Percentiles rank a stretch among this genome's conserved stretches.
Evolutionary conservation across 306 rosid genomes (phyloP).

Genomic region (Gynostemma pentaphyllum): DNA sequence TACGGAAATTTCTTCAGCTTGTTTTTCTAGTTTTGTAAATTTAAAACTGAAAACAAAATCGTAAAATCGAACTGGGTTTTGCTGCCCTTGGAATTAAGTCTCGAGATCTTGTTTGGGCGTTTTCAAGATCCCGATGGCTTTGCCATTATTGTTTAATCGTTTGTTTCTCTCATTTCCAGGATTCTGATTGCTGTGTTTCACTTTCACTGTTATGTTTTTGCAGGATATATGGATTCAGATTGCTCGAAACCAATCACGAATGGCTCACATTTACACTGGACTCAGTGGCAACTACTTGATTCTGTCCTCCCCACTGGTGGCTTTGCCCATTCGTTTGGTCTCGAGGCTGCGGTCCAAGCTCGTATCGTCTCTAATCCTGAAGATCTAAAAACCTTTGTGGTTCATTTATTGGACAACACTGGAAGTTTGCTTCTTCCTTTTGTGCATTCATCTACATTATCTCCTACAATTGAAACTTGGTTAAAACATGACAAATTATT

Average conservation of each 20-base stretch:
- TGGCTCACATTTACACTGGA: constrained; percentile 42
- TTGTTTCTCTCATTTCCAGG: too few species aligned
- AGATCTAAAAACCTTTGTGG: constrained; percentile 52
- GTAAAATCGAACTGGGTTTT: too few species aligned
- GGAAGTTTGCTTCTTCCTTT: constrained; percentile 84
- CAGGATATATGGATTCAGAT: constrained; percentile 3
- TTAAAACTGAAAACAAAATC: too few species aligned
- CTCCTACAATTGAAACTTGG: constrained; percentile 53
- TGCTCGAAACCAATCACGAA: background rate
- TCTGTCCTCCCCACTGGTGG: constrained; percentile 89
- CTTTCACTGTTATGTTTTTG: background rate
- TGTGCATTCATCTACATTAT: constrained; percentile 43
- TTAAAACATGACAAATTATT: constrained; percentile 44
- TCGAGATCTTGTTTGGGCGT: background rate
- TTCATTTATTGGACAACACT: constrained; percentile 59
- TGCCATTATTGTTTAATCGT: background rate
- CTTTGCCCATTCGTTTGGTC: constrained; percentile 79
- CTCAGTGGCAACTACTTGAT: constrained; percentile 72
- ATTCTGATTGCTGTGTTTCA: too few species aligned
- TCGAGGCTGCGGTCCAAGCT: constrained; percentile 77
- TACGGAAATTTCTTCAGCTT: too few species aligned
- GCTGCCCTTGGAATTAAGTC: background rate
- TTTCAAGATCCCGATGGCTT: too few species aligned
- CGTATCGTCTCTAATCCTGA: constrained; percentile 39
- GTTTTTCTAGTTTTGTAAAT: too few species aligned